Base-by-base conservation (phyloP, 2,329 filamentous ascomycete species). In the Scedosporium dehoogii region DNA sequence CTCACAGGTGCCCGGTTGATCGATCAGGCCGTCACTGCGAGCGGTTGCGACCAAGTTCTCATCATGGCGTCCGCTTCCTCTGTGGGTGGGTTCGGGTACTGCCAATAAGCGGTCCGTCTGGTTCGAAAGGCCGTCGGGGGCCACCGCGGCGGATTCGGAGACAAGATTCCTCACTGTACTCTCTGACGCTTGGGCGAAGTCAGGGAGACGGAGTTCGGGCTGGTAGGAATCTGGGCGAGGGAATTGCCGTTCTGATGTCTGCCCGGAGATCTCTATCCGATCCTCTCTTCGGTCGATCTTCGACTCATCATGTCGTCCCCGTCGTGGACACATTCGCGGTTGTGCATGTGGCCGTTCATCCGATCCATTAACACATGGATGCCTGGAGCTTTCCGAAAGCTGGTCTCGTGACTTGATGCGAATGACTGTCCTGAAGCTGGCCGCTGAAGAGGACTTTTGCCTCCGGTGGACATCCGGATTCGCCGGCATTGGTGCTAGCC, bases 221-320 rank as follows among this genome's bases (percentile, higher is more conserved):
- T 44, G 59, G 10, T 61, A 61, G 7, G 59, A 10, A 25, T 61
- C 48, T 23, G 59, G 59, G 14, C 56, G 23, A 7, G 59, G 41
- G 14, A 61, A 61, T 42, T 48, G 59, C 9, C 18, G 33, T 9
- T 6, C 6, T 5, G 51, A 55, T 23, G 21, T 14, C 23, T 55
- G 21, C 23, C 12, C 29, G 12, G 51, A 29, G 12, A 23, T 55
- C 4, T 18, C 12, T 25, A 48, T 7, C 44, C 44, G 16, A 6
- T 5, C 3, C 16, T 18, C 16, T 9, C 44, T 23, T 23, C 44
- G 44, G 4, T 18, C 16, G n/a, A 23, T 18, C 7, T 23, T 48
- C 3, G 44, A 21, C 6, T 18, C n/a, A 48, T 48, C 7, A 14
- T 27, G 16, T 48, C 16, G 44, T 9, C n/a, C n/a, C 44, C 16